Evolutionary conservation across 2,329 filamentous ascomycete species (phyloP), one percentile per base, ranked within the genome.

Genomic region (Microdochium trichocladiopsis): DNA sequence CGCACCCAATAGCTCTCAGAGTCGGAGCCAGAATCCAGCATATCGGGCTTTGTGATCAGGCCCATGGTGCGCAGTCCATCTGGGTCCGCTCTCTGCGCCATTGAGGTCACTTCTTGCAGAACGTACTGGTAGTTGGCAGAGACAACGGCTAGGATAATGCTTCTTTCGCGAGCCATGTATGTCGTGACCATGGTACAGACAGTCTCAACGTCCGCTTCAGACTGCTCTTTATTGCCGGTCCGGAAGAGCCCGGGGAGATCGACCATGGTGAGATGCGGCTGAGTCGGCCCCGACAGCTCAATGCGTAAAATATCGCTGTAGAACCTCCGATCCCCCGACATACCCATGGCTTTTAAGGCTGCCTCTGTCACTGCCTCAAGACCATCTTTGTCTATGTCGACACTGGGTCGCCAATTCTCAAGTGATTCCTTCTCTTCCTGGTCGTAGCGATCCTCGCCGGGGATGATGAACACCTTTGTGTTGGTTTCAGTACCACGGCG

Each of bases 141-240:
- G 0, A 85, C 70, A 0, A 84, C 76, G 1, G 80, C 77, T 1
- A 86, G 69, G 2, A 85, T 82, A 53, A 87, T 82, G 57, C 75
- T 85, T 4, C 80, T 67, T 0, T 69, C 65, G 10, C 78, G 72
- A 22, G 65, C 62, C 70, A 88, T 83, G 61, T 88, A 88, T 0
- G 63, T 61, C 2, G 72, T 58, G 1, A 83, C 76, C 12, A 84
- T 66, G 0, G 72, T 60, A 4, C 66, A 56, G 6, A 84, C 75
- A 1, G 75, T 55, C 2, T 71, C 62, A 1, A 73, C 70, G 48
- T 78, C 76, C 2, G 61, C 60, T 3, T 63, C 65, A 1, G 72
- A 72, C 56, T 81, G 74, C 1, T 72, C 63, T 36, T 72, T 72
- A 16, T 68, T 75, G n/a, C 72, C 66, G 0, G 71, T 69, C 28